Evolutionary conservation across 2,329 filamentous ascomycete genomes (phyloP), one percentile per base, ranked within the genome.

Genomic region (Fusarium irregulare): DNA sequence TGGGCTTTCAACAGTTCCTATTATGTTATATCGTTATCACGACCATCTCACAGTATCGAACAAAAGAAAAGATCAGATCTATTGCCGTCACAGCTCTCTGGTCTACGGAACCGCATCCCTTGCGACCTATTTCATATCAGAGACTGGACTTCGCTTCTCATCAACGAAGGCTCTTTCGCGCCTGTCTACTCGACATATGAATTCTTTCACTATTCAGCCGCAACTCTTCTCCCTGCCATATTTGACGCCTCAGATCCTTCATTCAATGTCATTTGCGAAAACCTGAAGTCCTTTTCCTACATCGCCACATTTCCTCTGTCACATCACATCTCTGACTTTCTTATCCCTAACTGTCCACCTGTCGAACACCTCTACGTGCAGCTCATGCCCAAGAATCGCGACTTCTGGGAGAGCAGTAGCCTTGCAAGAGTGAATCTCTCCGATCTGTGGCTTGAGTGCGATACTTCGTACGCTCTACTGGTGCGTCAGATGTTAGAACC

Each of bases 131-230:
- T 93, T 46, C 83, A 84, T 27, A 80, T 86, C n/a, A 84, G 87
- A 2, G 86, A 86, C 3, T 94, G 92, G 92, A 84, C 83, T 0
- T 84, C 86, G 20, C 73, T 93, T 1, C 81, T 87, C 3, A 86
- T 93, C 68, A 94, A 94, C 76, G 92, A 95, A 80, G 91, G 91
- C 11, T 93, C 91, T 0, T 93, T 89, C 7, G 85, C 91, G n/a
- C 85, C 85, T 60, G 90, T 88, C 8, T 94, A 93, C 79, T 86
- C 86, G 48, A 89, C 87, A 6, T 91, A 93, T 76, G 89, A 93
- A 73, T 93, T 90, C 79, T 92, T 91, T 74, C 82, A 89, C 37
- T 88, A 88, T 46, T 82, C 84, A 3, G 86, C 91, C 9, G 90
- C 89, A 0, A 89, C 89, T 16, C 83, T 92, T 59, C 80, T 92